phyloP scores from a whole-genome alignment of 2,329 filamentous ascomycete species.

The Colletotrichum trifolii region DNA sequence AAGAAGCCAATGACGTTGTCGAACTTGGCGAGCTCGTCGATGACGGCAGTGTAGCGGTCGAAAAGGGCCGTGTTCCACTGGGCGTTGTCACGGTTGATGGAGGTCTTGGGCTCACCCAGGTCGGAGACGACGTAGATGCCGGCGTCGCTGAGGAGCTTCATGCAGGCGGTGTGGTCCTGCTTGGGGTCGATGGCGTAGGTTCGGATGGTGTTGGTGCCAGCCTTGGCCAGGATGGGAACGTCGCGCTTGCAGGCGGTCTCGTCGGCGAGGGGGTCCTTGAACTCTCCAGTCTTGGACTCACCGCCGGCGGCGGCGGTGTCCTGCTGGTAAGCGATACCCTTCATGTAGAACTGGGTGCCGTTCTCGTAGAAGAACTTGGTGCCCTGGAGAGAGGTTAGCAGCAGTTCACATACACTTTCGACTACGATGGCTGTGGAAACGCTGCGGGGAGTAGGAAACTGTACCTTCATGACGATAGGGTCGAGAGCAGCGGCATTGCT shows the following conservation, averaged over 20 bases:
- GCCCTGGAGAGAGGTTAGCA: conserved; percentile 58
- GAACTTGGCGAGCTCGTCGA: conserved; percentile 85
- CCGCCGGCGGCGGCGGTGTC: conserved; percentile 70
- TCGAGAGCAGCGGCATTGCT: conserved; percentile 58
- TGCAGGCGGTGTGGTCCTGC: conserved; percentile 83
- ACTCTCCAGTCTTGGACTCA: conserved; percentile 63
- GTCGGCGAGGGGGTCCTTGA: conserved; percentile 86
- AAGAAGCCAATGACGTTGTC: conserved; percentile 97
- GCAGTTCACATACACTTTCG: not conserved
- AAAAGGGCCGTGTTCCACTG: conserved; percentile 84
- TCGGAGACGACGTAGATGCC: conserved; percentile 97
- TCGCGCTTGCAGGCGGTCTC: conserved; percentile 80
- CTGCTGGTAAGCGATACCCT: conserved; percentile 95
- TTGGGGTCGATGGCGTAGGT: conserved; percentile 92
- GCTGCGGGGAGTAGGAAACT: not conserved
- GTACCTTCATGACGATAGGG: conserved; percentile 77
- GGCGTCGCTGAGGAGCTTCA: conserved; percentile 82
- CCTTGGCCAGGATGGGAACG: conserved; percentile 80
- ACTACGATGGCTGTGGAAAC: no score
- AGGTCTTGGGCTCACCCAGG: conserved; percentile 81
- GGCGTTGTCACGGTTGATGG: conserved; percentile 86
- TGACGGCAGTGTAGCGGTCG: conserved; percentile 82
- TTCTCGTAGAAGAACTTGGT: conserved; percentile 92
- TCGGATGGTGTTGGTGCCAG: conserved; percentile 92
- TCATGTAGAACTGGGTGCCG: conserved; percentile 78